These are phyloP conservation scores for Monosporozyma aerobia DNA, from an alignment of 805 yeast genomes.

Conservation along the genomic window DNA sequence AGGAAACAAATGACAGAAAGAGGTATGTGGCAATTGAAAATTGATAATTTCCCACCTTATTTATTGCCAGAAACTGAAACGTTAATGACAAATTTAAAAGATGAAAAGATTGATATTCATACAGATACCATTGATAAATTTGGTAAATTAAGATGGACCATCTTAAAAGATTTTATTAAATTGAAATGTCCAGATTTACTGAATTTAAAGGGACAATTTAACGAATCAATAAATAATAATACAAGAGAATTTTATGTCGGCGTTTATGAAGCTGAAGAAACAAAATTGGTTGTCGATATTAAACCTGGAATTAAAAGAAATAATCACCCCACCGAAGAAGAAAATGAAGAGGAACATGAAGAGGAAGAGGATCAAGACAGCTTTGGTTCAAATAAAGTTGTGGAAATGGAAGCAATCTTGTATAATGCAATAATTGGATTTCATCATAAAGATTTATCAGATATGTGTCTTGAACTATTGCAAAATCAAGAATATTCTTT, in stretches of 20 bases:
- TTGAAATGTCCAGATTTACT: constrained; percentile 24
- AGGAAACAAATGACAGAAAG: constrained; percentile 30
- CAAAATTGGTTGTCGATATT: constrained; percentile 9
- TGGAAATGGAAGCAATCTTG: constrained; percentile 16
- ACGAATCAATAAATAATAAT: constrained; percentile 10
- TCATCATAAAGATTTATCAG: constrained; percentile 23
- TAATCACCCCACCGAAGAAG: background rate
- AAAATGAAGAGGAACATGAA: constrained; percentile 5
- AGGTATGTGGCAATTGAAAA: constrained; percentile 26
- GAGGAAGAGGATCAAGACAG: constrained; percentile 5
- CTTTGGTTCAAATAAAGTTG: background rate
- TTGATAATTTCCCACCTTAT: constrained; percentile 28
- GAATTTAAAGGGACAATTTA: constrained; percentile 5
- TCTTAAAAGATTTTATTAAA: constrained; percentile 32
- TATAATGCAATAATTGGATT: constrained; percentile 30
- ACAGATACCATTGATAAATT: constrained; percentile 21
- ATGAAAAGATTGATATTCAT: constrained; percentile 3
- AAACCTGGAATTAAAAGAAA: background rate
- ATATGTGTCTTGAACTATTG: constrained; percentile 17
- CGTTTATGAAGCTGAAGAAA: constrained; percentile 26
- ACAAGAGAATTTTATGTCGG: constrained; percentile 31
- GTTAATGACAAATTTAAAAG: background rate
- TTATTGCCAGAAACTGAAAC: constrained; percentile 18
- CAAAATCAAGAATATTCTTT: constrained; percentile 25
- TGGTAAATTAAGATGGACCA: constrained; percentile 31